phyloP scores from a whole-genome alignment of 768 basidiomycete species.

The Russula vinacea region DNA sequence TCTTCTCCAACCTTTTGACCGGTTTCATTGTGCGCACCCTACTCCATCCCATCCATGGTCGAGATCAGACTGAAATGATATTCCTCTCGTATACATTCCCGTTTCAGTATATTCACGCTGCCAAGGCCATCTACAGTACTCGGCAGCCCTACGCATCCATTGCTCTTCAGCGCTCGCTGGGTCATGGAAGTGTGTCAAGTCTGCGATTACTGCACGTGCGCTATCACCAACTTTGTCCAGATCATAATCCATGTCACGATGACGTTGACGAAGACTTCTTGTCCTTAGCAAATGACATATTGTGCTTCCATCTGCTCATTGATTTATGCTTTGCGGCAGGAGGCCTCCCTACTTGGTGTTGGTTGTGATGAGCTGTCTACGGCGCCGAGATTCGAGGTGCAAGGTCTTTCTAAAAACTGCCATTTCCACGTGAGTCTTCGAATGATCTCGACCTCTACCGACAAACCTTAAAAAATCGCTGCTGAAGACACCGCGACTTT shows the following conservation, averaged over 20 bases:
- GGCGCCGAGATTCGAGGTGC: neutral
- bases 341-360: neutral
- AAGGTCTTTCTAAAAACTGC: neutral
- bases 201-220: too few species aligned
- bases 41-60: neutral
- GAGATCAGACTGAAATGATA: neutral
- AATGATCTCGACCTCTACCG: neutral
- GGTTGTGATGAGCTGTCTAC: neutral
- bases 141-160: neutral
- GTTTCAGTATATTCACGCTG: neutral
- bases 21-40: neutral
- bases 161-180: neutral
- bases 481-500: neutral
- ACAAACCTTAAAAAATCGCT: neutral
- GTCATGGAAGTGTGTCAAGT: neutral
- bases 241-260: neutral
- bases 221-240: neutral
- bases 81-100: neutral
- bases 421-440: neutral
- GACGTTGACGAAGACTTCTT: neutral
- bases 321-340: neutral
- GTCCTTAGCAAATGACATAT: slow-evolving; percentile 5
- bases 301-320: neutral
- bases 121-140: neutral
- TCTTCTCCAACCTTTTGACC: neutral